Evolutionary conservation across 441 rosid species (phyloP), one percentile per base, ranked within the genome.

Genomic region (Bocquillonia castaneifolia): DNA sequence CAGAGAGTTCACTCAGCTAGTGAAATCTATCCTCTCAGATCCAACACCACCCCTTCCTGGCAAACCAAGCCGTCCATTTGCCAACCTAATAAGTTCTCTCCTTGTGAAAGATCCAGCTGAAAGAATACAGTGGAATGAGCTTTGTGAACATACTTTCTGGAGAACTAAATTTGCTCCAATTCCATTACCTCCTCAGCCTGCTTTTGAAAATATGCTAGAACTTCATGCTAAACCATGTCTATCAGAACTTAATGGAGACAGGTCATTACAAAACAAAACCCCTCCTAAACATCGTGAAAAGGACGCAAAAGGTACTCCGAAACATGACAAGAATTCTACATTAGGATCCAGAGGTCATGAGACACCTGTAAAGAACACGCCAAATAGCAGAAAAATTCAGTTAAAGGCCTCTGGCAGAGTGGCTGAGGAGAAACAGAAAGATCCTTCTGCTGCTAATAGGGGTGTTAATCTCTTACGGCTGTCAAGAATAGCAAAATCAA

Each of bases 91-190:
- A 66, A 86, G 84, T 80, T 92, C 98, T 81, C 90, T 94, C 57
- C 83, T 94, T 66, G 78, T 90, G 64, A 94, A 94, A 83, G 96
- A 94, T 82, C 99, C 99, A 64, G 87, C 84, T 66, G 94, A 90
- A 73, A 81, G 99, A 81, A 87, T 94, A 75, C 86, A 92, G 62
- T 94, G 97, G 98, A 68, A 78, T 59, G 99, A 90, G 72, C 88
- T 92, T 68, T 87, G 89, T 68, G 86, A 78, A 58, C 99, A 92
- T 87, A 86, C 92, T 57, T 94, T 94, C 69, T 94, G 99, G 99
- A 85, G 76, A 76, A 78, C 82, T 55, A 86, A 87, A 78, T 69
- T 88, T 47, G 75, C 76, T 56, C 53, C 65, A 15, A 77, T 86
- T 54, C 74, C 90, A 69, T 80, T 94, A 76, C 99, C 97, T 68